Base-by-base conservation (phyloP, 1,139 yeast species). In the Komagataea norvegica region DNA sequence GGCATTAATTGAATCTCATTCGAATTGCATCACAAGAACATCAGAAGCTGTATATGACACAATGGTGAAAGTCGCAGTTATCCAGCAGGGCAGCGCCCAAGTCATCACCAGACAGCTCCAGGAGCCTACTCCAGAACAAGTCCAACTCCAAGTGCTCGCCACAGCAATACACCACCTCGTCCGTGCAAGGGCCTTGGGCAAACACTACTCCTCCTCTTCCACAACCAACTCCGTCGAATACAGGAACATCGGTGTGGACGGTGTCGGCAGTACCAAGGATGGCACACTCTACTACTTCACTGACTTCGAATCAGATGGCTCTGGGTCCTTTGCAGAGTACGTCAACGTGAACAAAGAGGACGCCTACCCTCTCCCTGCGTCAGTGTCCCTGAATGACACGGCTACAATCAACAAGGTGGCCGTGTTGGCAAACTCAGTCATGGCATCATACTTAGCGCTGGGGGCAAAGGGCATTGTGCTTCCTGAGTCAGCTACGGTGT, bases 141-240 rank as follows among this genome's bases (percentile, higher is more conserved):
- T 33, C 5, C 34, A 29, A 10, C n/a, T 38, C 22, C 19, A 29
- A 13, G 38, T 38, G 6, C 23, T 31, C 8, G 35, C 22, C 5
- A 31, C 42, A 3, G 33, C 44, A 6, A 36, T 41, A 16, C 42
- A 41, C 26, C 44, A 41, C 20, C 15, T 41, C n/a, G 44, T 41
- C 6, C 27, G 36, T 14, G 28, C 32, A 1, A 38, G 42, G 23
- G 44, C 44, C 3, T 8, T 15, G 6, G 42, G 44, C 3, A 20
- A 18, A 4, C 44, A 41, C 13, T 41, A 41, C 14, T 41, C 44
- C 3, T 32, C 31, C 13, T 41, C 38, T n/a, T 41, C 44, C 3
- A 34, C 31, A 1, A 24, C 14, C 10, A 5, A 16, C 3, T 14
- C 11, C 7, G 22, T 22, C 16, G 29, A 20, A 21, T 8, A 20